Evolutionary conservation across 129 eudicot species (phyloP).

Genomic region (Artemisia argyi): DNA sequence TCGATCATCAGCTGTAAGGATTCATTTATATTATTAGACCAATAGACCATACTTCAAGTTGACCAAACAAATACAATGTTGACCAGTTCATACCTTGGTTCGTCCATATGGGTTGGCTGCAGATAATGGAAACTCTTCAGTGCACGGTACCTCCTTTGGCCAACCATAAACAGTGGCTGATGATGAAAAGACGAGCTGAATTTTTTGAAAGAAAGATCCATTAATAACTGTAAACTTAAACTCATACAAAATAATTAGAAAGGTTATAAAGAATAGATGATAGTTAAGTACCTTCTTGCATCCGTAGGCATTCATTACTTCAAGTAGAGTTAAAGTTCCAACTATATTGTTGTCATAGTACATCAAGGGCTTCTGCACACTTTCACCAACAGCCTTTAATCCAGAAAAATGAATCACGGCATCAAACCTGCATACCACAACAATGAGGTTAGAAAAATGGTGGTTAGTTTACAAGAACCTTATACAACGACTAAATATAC

Average conservation of each 20-base stretch:
- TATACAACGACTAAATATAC: too few species aligned
- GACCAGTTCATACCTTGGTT: slow-evolving; percentile 59
- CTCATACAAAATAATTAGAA: neutral
- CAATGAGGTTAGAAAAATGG: neutral
- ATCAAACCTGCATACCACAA: slow-evolving; percentile 66
- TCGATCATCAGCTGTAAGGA: slow-evolving; percentile 82
- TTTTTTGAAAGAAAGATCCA: neutral
- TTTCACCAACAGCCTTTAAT: slow-evolving; percentile 96
- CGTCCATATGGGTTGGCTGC: slow-evolving; percentile 92
- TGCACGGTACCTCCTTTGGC: slow-evolving; percentile 90
- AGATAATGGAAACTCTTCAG: slow-evolving; percentile 73
- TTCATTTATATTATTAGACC: neutral
- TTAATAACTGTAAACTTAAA: neutral
- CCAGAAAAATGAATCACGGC: slow-evolving; percentile 98
- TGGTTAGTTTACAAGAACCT: neutral
- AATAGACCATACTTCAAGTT: slow-evolving; percentile 5
- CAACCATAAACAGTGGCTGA: slow-evolving; percentile 91
- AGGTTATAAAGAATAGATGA: neutral
- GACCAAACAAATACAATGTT: slow-evolving; percentile 7
- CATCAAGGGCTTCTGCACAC: slow-evolving; percentile 81
- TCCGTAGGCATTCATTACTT: slow-evolving; percentile 91
- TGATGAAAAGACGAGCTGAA: slow-evolving; percentile 83
- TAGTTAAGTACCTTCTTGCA: slow-evolving; percentile 74
- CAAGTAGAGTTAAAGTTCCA: slow-evolving; percentile 80
- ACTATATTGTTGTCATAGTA: slow-evolving; percentile 75